Base-by-base conservation (phyloP, 2,329 filamentous ascomycete genomes). In the Leptosphaerulina australis region DNA sequence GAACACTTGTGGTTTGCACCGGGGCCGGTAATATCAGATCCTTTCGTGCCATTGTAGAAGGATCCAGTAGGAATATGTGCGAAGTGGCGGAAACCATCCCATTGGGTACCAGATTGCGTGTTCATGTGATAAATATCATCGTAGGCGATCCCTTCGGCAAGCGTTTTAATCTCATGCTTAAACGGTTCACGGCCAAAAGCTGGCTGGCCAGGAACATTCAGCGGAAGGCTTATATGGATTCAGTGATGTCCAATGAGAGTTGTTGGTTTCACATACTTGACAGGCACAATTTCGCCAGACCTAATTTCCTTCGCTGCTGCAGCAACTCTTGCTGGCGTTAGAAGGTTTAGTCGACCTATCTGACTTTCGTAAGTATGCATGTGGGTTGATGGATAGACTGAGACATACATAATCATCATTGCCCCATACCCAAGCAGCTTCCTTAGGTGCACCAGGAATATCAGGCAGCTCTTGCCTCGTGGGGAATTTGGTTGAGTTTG, bases 381-480 rank as follows among this genome's bases (percentile, higher is more conserved):
- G 6, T 35, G 20, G 8, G 17, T 11, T 31, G 31, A 18, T 12
- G 10, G 12, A n/a, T 30, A 9, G 0, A 9, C 6, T 6, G 2
- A 3, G 9, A 39, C 59, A n/a, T 56, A 82, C 76, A 56, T 76
- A 71, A 58, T 83, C 82, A 62, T 83, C 73, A 30, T 80, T 73
- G 10, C 83, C 82, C 82, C 82, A 85, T 20, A 83, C 79, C 83
- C 83, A 85, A 14, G 82, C 81, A 14, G 82, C 81, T 21, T 76
- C 80, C 14, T 79, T 72, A 0, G 82, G 83, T 2, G 81, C 81
- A 25, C 77, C 78, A 1, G 77, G 69, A 28, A 84, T 75, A 15
- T 68, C 59, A 15, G 81, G 81, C 3, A 85, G 72, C 40, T 84
- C 77, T 44, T 79, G 77, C 11, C 80, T 72, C 0, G 75, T 76